Evolutionary conservation across 176 grass and related monocot genomes (phyloP).

Genomic region (Rhynchospora tenuis): DNA sequence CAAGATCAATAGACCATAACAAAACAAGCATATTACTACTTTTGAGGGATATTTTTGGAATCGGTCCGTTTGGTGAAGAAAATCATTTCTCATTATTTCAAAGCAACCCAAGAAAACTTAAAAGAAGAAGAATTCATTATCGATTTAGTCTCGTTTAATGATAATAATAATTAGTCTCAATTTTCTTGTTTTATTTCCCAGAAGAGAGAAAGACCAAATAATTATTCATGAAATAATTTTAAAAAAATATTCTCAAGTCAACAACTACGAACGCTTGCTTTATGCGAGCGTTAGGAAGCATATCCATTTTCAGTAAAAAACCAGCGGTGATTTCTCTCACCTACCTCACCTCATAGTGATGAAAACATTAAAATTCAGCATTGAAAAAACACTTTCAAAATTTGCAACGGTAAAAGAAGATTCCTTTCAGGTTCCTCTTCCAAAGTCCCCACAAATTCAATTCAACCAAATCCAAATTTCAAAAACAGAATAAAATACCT

Average conservation of each 20-base stretch:
- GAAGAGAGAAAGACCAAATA: no score
- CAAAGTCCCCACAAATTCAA: not conserved
- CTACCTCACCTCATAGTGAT: not conserved
- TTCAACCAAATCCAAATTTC: not conserved
- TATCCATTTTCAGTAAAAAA: slow-evolving; percentile 9
- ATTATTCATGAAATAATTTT: no score
- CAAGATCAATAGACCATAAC: not conserved
- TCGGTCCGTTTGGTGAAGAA: not conserved
- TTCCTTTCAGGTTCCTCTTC: not conserved
- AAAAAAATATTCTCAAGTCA: no score
- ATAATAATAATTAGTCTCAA: no score
- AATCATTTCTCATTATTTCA: not conserved
- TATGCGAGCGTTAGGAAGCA: not conserved
- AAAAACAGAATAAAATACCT: not conserved
- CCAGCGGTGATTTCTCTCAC: not conserved
- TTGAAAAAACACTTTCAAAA: not conserved
- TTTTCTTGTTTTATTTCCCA: no score
- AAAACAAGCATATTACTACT: not conserved
- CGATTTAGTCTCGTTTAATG: no score
- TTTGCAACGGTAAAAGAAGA: slow-evolving; percentile 8
- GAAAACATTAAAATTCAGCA: not conserved
- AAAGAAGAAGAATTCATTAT: no score
- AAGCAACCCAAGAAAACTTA: not conserved
- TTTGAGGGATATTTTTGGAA: not conserved
- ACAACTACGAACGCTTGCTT: no score